A percentile compares a stretch with the other conserved stretches of the same genome.
Evolutionary conservation across 1,284 basidiomycete genomes (phyloP).

Genomic region (Cystobasidium pallidum): DNA sequence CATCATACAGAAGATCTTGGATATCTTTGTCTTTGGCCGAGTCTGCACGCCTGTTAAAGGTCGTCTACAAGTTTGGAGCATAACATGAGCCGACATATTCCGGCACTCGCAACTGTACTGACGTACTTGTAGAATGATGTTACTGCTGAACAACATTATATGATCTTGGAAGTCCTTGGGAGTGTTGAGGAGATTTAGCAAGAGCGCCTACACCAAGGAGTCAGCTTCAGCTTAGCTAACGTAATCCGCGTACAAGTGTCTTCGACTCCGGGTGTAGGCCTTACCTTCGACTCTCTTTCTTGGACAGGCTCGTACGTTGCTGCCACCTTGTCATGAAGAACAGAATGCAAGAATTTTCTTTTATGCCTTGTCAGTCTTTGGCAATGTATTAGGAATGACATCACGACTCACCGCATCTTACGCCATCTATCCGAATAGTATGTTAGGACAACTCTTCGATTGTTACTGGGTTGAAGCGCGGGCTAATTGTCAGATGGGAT

Average conservation of each 20-base stretch:
- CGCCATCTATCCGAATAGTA: conserved; percentile 47
- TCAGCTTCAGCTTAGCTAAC: background rate
- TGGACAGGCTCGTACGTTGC: conserved; percentile 48
- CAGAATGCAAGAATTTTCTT: conserved; percentile 34
- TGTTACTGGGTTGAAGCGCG: conserved; percentile 44
- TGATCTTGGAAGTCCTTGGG: conserved; percentile 40
- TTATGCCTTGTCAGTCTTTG: no score
- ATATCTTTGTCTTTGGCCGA: conserved; percentile 47
- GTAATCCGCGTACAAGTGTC: no score
- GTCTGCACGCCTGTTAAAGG: conserved; percentile 16
- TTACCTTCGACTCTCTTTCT: conserved; percentile 42
- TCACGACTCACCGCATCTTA: conserved; percentile 45
- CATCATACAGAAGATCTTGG: conserved; percentile 41
- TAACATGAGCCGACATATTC: background rate
- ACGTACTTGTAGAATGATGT: conserved; percentile 48
- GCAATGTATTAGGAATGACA: no score
- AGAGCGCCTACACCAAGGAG: background rate
- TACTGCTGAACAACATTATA: conserved; percentile 48
- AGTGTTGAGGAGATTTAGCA: conserved; percentile 37
- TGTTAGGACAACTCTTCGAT: conserved; percentile 48
- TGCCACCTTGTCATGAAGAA: conserved; percentile 48
- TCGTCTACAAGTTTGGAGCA: background rate
- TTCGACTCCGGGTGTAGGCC: no score
- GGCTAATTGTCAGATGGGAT: background rate
- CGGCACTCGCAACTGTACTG: conserved; percentile 23